These are phyloP conservation scores for Populus ilicifolia DNA, from an alignment of 345 rosid genomes.

Conservation along the genomic window DNA sequence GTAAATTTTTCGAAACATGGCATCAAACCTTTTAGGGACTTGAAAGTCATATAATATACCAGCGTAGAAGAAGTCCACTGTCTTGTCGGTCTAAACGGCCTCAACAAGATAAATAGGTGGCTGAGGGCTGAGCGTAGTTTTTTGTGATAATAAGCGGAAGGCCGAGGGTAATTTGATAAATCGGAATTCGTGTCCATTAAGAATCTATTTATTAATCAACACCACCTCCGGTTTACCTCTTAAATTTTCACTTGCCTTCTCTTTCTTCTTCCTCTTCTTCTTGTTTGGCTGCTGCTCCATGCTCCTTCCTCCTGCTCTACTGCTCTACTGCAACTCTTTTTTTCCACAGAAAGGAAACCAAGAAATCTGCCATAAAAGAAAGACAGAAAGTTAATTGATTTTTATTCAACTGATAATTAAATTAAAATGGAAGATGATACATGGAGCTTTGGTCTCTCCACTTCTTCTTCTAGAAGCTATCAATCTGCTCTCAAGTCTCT, in stretches of 20 bases:
- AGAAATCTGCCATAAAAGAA: background rate
- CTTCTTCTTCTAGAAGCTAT: conserved; percentile 21
- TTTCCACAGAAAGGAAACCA: background rate
- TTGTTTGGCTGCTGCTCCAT: too few relatives aligned
- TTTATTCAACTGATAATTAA: background rate
- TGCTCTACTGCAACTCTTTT: background rate
- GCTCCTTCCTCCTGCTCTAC: background rate
- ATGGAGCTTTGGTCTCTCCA: conserved; percentile 17
- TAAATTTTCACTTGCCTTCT: background rate
- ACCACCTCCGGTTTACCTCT: background rate
- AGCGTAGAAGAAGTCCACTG: too few relatives aligned
- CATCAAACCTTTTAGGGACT: background rate
- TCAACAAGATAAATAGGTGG: background rate
- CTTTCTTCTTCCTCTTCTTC: background rate
- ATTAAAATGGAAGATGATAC: conserved; percentile 20
- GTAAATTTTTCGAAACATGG: background rate
- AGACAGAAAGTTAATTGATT: background rate
- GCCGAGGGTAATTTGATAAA: background rate
- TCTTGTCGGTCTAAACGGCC: background rate
- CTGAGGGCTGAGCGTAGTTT: background rate
- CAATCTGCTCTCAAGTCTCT: conserved; percentile 27
- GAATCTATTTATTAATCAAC: background rate
- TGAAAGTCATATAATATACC: background rate
- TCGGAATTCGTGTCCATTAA: background rate
- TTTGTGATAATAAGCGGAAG: background rate